phyloP scores from a whole-genome alignment of 106 monocot species.

The Dioscorea alata region DNA sequence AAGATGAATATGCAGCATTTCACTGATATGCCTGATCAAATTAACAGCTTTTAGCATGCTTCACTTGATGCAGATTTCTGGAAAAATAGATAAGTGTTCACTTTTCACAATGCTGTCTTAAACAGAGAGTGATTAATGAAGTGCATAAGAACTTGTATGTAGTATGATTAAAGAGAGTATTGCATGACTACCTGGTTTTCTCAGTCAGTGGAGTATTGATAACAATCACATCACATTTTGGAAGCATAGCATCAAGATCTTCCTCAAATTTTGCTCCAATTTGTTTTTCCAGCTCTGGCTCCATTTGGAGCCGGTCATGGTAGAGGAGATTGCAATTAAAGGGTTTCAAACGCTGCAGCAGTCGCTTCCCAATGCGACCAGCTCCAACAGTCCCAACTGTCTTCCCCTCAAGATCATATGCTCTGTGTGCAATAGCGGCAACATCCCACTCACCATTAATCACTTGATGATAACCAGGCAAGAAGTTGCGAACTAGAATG shows the following conservation, averaged over 20 bases:
- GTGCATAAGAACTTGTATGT: no score
- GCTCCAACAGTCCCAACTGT: constrained; percentile 92
- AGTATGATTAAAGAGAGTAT: no score
- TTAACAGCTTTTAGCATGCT: no score
- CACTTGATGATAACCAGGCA: constrained; percentile 84
- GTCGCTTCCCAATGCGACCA: constrained; percentile 78
- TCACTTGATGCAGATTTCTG: no score
- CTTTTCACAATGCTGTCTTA: no score
- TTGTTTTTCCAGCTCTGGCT: constrained; percentile 62
- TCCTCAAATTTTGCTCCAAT: constrained; percentile 87
- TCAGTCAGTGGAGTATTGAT: constrained; percentile 89
- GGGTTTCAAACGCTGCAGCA: constrained; percentile 85
- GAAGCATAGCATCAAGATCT: constrained; percentile 90
- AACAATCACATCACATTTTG: constrained; percentile 86
- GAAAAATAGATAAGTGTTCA: no score
- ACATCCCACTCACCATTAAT: constrained; percentile 92
- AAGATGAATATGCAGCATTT: no score
- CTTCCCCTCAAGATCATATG: constrained; percentile 94
- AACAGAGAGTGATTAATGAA: no score
- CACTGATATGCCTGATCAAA: no score
- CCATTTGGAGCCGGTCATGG: constrained; percentile 74
- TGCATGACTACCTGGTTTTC: constrained; percentile 52
- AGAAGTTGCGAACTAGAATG: constrained; percentile 78
- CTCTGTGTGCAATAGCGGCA: constrained; percentile 73
- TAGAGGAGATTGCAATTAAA: constrained; percentile 91